These are phyloP conservation scores for Botrytis medusae DNA, from an alignment of 2,329 filamentous ascomycete species.

Conservation along the genomic window DNA sequence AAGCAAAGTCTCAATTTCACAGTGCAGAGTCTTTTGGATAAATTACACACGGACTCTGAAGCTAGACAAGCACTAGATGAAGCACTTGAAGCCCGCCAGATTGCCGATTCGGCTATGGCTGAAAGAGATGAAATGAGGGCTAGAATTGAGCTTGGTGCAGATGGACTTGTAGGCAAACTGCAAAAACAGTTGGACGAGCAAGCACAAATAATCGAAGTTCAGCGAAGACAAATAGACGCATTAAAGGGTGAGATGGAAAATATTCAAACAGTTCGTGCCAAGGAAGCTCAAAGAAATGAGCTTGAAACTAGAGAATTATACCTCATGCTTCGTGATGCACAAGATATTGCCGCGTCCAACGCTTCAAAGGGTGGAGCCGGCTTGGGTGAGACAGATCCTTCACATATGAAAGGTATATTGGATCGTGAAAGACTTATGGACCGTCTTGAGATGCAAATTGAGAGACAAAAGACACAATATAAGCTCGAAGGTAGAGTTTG, in stretches of 20 bases:
- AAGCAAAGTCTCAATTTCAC: conserved; percentile 98
- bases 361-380: conserved; percentile 56
- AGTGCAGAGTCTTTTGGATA: conserved; percentile 91
- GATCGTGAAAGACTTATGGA: conserved; percentile 92
- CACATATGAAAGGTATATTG: conserved; percentile 85
- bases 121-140: conserved; percentile 94
- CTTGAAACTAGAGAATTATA: conserved; percentile 95
- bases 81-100: conserved; percentile 82
- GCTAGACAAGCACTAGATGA: conserved; percentile 91
- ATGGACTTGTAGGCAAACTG: conserved; percentile 88
- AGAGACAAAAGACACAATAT: conserved; percentile 95
- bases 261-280: conserved; percentile 78
- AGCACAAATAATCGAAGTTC: conserved; percentile 83
- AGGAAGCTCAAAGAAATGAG: conserved; percentile 92
- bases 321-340: conserved; percentile 95
- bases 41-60: conserved; percentile 94
- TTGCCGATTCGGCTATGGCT: conserved; percentile 92
- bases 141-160: conserved; percentile 85
- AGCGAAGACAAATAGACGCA: conserved; percentile 79
- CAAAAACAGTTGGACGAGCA: conserved; percentile 96
- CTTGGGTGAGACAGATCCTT: conserved; percentile 63
- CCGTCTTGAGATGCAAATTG: conserved; percentile 89
- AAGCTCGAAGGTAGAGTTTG: conserved; percentile 93
- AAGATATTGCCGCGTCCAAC: conserved; percentile 90
- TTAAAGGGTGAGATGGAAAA: conserved; percentile 88